Percentiles rank a stretch among this genome's conserved stretches.
Conservation (phyloP, 2,329 filamentous ascomycete species). For the Corinectria fuckeliana region DNA sequence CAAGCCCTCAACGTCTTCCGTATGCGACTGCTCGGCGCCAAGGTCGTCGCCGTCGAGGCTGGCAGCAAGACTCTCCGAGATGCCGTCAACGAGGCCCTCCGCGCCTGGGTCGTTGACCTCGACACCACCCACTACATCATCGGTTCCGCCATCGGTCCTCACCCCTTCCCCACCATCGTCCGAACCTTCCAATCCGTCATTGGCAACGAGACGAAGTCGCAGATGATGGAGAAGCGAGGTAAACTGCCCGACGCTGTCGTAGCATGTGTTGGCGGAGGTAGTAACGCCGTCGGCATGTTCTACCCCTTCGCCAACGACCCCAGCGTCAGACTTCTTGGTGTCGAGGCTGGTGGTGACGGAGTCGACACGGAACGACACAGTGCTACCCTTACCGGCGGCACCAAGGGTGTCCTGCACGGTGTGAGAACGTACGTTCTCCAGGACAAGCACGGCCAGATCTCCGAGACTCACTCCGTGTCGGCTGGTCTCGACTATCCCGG, state of each 20-base stretch:
- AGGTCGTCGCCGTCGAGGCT: slow-evolving; percentile 90
- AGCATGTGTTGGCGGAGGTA: slow-evolving; percentile 94
- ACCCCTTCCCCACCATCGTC: slow-evolving; percentile 97
- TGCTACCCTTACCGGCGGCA: slow-evolving; percentile 84
- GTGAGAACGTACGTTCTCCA: slow-evolving; percentile 96
- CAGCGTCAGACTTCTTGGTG: slow-evolving; percentile 86
- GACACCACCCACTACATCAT: slow-evolving; percentile 98
- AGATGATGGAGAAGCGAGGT: slow-evolving; percentile 83
- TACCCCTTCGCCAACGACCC: slow-evolving; percentile 90
- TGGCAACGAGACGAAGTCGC: slow-evolving; percentile 89
- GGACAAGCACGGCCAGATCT: slow-evolving; percentile 90
- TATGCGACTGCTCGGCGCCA: slow-evolving; percentile 93
- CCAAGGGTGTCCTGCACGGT: slow-evolving; percentile 92
- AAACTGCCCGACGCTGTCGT: slow-evolving; percentile 96
- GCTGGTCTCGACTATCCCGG: slow-evolving; percentile 97
- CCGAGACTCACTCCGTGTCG: slow-evolving; percentile 94
- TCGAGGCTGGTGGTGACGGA: slow-evolving; percentile 95
- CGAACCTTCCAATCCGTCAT: slow-evolving; percentile 98
- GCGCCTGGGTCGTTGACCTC: slow-evolving; percentile 91
- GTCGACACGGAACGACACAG: slow-evolving; percentile 85
- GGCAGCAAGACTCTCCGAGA: slow-evolving; percentile 84
- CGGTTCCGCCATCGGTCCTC: slow-evolving; percentile 94
- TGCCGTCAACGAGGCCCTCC: slow-evolving; percentile 93
- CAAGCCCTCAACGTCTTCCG: slow-evolving; percentile 98
- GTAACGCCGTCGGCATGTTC: slow-evolving; percentile 97